A percentile compares a stretch with the other conserved stretches of the same genome.
Evolutionary conservation across 768 basidiomycete species (phyloP).

Genomic region (Naganishia kalamii): DNA sequence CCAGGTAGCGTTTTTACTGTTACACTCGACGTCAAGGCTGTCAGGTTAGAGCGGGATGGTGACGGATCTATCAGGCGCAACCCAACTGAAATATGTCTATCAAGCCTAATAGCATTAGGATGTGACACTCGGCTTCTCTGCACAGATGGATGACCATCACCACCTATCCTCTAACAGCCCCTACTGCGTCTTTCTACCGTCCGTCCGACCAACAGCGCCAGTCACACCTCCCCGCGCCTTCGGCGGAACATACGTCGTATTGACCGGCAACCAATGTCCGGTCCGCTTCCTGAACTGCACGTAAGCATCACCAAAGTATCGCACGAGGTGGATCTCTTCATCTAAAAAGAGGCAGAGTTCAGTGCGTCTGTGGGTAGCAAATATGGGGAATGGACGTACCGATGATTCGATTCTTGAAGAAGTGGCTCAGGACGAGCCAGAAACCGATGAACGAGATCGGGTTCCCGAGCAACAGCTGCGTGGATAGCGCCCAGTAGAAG

Average conservation of each 20-base stretch:
- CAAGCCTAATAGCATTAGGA: too few relatives aligned
- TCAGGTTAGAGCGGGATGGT: too few relatives aligned
- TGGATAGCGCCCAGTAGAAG: constrained; percentile 95
- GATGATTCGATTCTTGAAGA: constrained; percentile 74
- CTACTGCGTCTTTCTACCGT: neutral
- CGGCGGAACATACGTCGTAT: neutral
- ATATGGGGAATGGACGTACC: too few relatives aligned
- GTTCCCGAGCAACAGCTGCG: constrained; percentile 86
- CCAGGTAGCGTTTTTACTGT: too few relatives aligned
- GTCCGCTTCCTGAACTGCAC: constrained; percentile 66
- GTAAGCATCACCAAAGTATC: constrained; percentile 88
- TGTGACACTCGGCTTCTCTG: too few relatives aligned
- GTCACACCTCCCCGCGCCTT: neutral
- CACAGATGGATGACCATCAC: too few relatives aligned
- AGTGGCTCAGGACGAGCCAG: constrained; percentile 65
- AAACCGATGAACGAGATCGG: constrained; percentile 66
- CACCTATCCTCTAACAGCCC: neutral
- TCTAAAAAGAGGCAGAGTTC: constrained; percentile 51
- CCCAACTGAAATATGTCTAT: too few relatives aligned
- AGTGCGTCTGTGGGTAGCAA: too few relatives aligned
- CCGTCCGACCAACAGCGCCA: neutral
- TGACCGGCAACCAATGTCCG: constrained; percentile 70
- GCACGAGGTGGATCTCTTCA: constrained; percentile 71
- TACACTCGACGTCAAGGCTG: too few relatives aligned
- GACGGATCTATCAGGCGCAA: too few relatives aligned